Evolutionary conservation across 176 grass and related monocot genomes (phyloP).

Genomic region (Oryza rufipogon): DNA sequence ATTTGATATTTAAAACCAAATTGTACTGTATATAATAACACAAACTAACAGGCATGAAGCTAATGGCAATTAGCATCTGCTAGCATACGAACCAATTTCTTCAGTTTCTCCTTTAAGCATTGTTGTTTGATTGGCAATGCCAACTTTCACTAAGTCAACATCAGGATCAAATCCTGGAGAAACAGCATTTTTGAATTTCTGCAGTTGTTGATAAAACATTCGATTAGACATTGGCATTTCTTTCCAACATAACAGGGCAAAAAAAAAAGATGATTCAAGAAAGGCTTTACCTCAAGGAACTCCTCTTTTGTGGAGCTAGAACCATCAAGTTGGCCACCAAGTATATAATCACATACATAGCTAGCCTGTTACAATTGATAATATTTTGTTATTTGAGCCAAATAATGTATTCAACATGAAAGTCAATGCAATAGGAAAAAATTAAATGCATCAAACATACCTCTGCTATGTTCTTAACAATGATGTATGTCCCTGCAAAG

Average conservation of each 20-base stretch:
- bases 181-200: constrained; percentile 96
- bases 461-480: constrained; percentile 93
- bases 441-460: constrained; percentile 37
- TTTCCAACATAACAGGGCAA: constrained; percentile 5
- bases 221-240: constrained; percentile 13
- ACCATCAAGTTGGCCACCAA: constrained; percentile 88
- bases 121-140: constrained; percentile 99
- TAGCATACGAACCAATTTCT: constrained; percentile 71
- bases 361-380: constrained; percentile 56
- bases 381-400: constrained; percentile 17
- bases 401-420: neutral
- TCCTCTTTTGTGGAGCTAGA: constrained; percentile 91
- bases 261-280: constrained; percentile 26
- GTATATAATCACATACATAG: constrained; percentile 95
- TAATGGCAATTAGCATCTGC: constrained; percentile 7
- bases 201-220: constrained; percentile 18
- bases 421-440: constrained; percentile 12
- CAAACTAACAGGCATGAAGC: neutral
- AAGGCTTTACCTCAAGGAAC: constrained; percentile 70
- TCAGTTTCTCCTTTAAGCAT: constrained; percentile 99
- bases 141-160: constrained; percentile 80
- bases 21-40: constrained; percentile 7
- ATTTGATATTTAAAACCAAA: constrained; percentile 25
- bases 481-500: constrained; percentile 89
- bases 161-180: constrained; percentile 95